Evolutionary conservation across 805 yeast species (phyloP).

Genomic region (Lipomyces kockii): DNA sequence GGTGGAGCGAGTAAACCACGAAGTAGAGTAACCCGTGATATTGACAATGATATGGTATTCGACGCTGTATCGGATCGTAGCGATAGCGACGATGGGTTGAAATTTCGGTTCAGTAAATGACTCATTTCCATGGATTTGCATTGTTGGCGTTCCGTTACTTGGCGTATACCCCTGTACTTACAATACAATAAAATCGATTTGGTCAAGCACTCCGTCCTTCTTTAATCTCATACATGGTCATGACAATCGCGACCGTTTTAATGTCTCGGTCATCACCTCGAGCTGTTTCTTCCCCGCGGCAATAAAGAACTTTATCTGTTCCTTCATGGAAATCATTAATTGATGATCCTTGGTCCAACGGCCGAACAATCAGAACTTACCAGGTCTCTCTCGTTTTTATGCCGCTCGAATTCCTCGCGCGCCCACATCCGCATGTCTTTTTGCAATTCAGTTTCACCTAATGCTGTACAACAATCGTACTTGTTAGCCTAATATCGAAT

Average conservation of each 20-base stretch:
- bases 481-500: not conserved
- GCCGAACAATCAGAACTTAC: conserved; percentile 7
- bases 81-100: conserved; percentile 15
- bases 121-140: not conserved
- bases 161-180: not conserved
- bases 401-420: conserved; percentile 21
- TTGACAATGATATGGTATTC: not conserved
- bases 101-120: conserved; percentile 19
- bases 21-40: not conserved
- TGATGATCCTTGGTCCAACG: too few relatives aligned
- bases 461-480: not conserved
- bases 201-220: not conserved
- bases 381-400: conserved; percentile 24
- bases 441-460: conserved; percentile 12
- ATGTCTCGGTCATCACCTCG: conserved; percentile 22
- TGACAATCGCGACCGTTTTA: conserved; percentile 18
- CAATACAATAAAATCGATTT: not conserved
- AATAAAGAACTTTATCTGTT: conserved; percentile 20
- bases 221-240: not conserved
- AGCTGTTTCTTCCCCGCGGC: conserved; percentile 24
- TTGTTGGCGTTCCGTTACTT: not conserved
- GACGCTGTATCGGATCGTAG: not conserved
- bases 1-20: not conserved
- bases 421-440: conserved; percentile 22
- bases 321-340: conserved; percentile 5